A percentile compares a stretch with the other conserved stretches of the same genome.
phyloP scores from a whole-genome alignment of 768 basidiomycete genomes.

The Botryobasidium botryosum region DNA sequence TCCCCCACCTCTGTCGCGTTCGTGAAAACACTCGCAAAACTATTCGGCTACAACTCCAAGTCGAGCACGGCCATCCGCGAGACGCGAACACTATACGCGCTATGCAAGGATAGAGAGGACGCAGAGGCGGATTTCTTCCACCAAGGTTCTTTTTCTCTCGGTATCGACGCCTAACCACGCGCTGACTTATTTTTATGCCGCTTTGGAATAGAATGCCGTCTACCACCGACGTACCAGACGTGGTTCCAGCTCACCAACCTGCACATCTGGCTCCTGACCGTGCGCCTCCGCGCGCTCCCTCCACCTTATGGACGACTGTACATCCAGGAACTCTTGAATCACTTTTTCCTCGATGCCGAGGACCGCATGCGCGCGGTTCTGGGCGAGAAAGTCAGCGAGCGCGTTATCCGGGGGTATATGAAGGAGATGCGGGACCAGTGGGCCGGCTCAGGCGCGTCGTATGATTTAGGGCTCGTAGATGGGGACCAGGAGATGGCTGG shows the following conservation, averaged over 20 bases:
- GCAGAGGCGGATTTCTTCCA: slow-evolving; percentile 26
- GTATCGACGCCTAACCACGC: neutral
- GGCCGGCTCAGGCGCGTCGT: slow-evolving; percentile 60
- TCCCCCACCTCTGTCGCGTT: slow-evolving; percentile 11
- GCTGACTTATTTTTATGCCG: neutral
- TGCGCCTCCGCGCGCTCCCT: slow-evolving; percentile 73
- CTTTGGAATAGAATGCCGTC: slow-evolving; percentile 43
- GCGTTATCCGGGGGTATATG: slow-evolving; percentile 73
- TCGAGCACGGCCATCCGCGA: slow-evolving; percentile 25
- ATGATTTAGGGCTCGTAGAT: slow-evolving; percentile 59
- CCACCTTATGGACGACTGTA: slow-evolving; percentile 44
- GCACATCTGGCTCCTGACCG: slow-evolving; percentile 81
- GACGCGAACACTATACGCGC: slow-evolving; percentile 24
- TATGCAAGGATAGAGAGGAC: slow-evolving; percentile 24
- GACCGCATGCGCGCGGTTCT: slow-evolving; percentile 72
- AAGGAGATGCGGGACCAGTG: slow-evolving; percentile 75
- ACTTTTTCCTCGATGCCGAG: slow-evolving; percentile 91
- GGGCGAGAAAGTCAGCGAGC: slow-evolving; percentile 57
- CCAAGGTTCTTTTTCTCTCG: slow-evolving; percentile 20
- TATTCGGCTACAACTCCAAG: slow-evolving; percentile 25
- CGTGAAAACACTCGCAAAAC: slow-evolving; percentile 20
- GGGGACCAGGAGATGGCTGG: slow-evolving; percentile 74
- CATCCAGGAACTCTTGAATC: slow-evolving; percentile 73
- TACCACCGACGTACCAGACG: slow-evolving; percentile 89
- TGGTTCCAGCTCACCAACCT: slow-evolving; percentile 92